Evolutionary conservation across 176 grass and related monocot species (phyloP), one percentile per base, ranked within the genome.

Genomic region (Phoenix roebelenii): DNA sequence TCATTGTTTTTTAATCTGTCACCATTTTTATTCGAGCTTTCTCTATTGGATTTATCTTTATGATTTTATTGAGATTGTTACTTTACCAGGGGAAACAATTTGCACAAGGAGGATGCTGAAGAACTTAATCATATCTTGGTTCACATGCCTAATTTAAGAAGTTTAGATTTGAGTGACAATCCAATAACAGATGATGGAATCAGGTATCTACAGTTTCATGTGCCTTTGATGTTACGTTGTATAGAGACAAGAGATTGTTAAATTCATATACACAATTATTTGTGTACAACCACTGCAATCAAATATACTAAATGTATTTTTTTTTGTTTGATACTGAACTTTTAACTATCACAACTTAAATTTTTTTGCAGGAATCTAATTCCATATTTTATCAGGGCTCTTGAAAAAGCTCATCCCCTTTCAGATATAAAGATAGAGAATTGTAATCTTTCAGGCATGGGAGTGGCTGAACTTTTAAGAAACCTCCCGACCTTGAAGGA

Each of bases 81-180:
- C 10, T 44, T 44, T 81, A 64, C 28, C 64, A 97, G 93, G 79
- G 78, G 79, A 22, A 97, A 85, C 66, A 77, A 85, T 83, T 88
- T 97, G 49, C 69, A 78, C 23, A 60, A 75, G 49, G 49, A 67
- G 1, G 93, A 97, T 85, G 58, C 85, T 59, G 75, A 85, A 54
- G 87, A 79, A 69, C 81, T 97, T 72, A 50, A 58, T 55, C 71
- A 72, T 60, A 75, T 97, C 62, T 73, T 97, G 83, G 64, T 72
- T 73, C 82, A 70, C 66, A 85, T 88, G 67, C 82, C 87, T 54
- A 74, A 65, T 39, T 76, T 97, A 60, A 83, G 53, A 64, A 75
- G 80, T 69, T 85, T 97, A 63, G 93, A 97, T 79, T 74, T 97
- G 70, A 92, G 93, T 56, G 78, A 82, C 39, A 97, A 97, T 61